phyloP scores from a whole-genome alignment of 805 yeast genomes.

The Wickerhamiella kazuoi region DNA sequence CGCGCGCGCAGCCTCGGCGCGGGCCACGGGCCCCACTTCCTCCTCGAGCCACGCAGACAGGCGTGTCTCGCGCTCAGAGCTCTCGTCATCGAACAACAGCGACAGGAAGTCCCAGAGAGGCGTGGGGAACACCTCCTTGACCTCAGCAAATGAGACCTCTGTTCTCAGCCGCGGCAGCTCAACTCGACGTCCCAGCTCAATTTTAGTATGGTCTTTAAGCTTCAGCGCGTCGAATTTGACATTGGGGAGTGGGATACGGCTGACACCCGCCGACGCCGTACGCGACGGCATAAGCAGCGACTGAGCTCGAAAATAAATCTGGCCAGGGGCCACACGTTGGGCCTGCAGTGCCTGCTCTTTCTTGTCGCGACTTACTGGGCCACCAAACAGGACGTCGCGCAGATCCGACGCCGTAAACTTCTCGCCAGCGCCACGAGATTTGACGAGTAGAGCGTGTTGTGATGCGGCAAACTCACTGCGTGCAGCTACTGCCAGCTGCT shows the following conservation, averaged over 20 bases:
- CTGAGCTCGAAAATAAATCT: not conserved
- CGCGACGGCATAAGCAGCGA: not conserved
- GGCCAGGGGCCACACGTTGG: not conserved
- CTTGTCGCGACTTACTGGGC: not conserved
- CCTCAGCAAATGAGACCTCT: slow-evolving; percentile 4
- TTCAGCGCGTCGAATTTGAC: not conserved
- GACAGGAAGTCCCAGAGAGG: slow-evolving; percentile 40
- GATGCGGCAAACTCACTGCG: not conserved
- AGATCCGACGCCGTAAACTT: slow-evolving; percentile 23
- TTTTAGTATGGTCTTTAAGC: not conserved
- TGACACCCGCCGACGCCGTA: not conserved
- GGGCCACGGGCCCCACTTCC: slow-evolving; percentile 25
- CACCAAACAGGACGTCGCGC: slow-evolving; percentile 33
- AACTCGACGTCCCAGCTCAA: not conserved
- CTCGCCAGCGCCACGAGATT: slow-evolving; percentile 5
- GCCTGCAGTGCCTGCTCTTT: not conserved
- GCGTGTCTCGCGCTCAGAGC: slow-evolving; percentile 11
- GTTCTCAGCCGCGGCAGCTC: slow-evolving; percentile 7
- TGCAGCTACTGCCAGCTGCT: not conserved
- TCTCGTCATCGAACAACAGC: slow-evolving; percentile 37
- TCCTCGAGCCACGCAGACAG: slow-evolving; percentile 42
- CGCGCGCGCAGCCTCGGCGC: slow-evolving; percentile 17
- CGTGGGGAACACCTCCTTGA: slow-evolving; percentile 5
- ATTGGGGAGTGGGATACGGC: not conserved
- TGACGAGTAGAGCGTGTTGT: not conserved